phyloP scores from a whole-genome alignment of 2,329 filamentous ascomycete species.

The Venturia carpophila region DNA sequence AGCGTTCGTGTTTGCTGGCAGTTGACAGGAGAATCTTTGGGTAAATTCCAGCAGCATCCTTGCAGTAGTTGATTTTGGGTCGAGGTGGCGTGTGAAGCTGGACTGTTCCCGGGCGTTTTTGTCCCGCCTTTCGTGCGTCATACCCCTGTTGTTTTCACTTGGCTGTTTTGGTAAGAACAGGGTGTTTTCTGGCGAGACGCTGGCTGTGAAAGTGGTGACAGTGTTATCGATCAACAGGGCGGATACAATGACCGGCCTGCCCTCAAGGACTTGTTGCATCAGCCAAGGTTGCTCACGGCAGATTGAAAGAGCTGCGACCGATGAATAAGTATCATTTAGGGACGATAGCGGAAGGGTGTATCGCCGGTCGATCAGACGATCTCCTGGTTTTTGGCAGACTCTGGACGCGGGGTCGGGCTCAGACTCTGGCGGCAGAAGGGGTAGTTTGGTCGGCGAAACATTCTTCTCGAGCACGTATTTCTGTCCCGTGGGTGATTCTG shows the following conservation, averaged over 20 bases:
- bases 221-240: conserved; percentile 1
- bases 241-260: background rate
- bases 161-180: background rate
- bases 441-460: background rate
- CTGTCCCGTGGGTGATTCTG: background rate
- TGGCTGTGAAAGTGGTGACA: background rate
- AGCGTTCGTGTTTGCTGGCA: background rate
- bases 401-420: background rate
- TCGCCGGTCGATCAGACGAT: background rate
- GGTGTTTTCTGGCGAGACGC: background rate
- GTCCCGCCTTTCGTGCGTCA: background rate
- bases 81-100: background rate
- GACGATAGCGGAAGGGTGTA: background rate
- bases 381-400: background rate
- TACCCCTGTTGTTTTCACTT: background rate
- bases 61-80: background rate
- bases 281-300: conserved; percentile 10
- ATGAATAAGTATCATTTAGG: conserved; percentile 8
- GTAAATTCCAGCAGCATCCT: background rate
- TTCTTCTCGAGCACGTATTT: conserved; percentile 11
- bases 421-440: background rate
- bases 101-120: background rate
- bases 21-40: background rate
- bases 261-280: conserved; percentile 10
- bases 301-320: conserved; percentile 1